phyloP scores from a whole-genome alignment of 2,329 filamentous ascomycete genomes.

The Phyllosticta paracitricarpa region DNA sequence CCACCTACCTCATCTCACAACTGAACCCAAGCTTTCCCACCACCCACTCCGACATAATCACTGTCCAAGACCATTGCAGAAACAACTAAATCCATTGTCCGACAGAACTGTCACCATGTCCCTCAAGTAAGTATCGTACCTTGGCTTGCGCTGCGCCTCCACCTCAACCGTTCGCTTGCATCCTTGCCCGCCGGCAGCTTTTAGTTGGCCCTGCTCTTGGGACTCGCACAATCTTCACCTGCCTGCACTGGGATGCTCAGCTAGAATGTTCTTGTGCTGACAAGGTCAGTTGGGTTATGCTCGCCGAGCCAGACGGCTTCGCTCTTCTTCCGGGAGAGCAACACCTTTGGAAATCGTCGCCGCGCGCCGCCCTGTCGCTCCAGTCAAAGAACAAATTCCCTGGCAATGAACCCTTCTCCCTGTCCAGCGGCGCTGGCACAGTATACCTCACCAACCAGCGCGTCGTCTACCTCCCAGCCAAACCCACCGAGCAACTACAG shows the following conservation, averaged over 20 bases:
- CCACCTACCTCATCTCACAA: neutral
- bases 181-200: neutral
- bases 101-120: slow-evolving; percentile 20
- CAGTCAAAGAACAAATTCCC: slow-evolving; percentile 59
- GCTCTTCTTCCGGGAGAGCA: slow-evolving; percentile 78
- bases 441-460: slow-evolving; percentile 78
- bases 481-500: slow-evolving; percentile 58
- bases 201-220: neutral
- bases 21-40: neutral
- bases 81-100: neutral
- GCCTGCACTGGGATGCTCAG: neutral
- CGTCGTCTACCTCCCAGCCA: slow-evolving; percentile 75
- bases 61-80: neutral
- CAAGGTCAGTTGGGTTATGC: slow-evolving; percentile 74
- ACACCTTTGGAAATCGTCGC: slow-evolving; percentile 68
- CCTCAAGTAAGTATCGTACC: slow-evolving; percentile 30
- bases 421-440: slow-evolving; percentile 64
- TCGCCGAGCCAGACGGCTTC: slow-evolving; percentile 61
- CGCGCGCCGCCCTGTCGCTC: slow-evolving; percentile 66
- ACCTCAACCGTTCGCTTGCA: neutral
- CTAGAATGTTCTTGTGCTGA: slow-evolving; percentile 14
- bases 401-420: slow-evolving; percentile 52
- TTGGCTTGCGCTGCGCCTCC: slow-evolving; percentile 1
- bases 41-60: neutral
- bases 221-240: neutral